Evolutionary conservation across 202 grass and related monocot genomes (phyloP).

Genomic region (Digitaria exilis): DNA sequence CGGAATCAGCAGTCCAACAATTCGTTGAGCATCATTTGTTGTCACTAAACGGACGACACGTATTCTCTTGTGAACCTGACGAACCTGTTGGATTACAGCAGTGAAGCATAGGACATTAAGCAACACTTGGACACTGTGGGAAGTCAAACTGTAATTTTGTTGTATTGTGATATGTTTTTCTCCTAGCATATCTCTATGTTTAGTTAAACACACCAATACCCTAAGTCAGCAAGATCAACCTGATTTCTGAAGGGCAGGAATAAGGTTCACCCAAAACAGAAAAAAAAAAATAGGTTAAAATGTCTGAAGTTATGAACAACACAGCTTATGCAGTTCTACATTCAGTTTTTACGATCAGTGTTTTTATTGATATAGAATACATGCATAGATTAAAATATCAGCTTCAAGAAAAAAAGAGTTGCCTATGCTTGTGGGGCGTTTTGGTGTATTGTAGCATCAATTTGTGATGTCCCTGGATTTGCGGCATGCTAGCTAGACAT

Average conservation of each 20-base stretch:
- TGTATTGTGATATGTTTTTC: not conserved
- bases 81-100: slow-evolving; percentile 52
- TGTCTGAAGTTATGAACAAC: not conserved
- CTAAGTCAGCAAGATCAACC: not conserved
- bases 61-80: slow-evolving; percentile 77
- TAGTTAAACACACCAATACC: not conserved
- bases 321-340: not conserved
- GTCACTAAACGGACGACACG: slow-evolving; percentile 89
- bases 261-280: slow-evolving; percentile 20
- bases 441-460: too few species aligned
- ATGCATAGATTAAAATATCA: not conserved
- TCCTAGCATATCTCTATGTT: not conserved
- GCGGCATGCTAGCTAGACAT: too few species aligned
- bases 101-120: slow-evolving; percentile 37
- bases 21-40: slow-evolving; percentile 62
- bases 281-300: not conserved
- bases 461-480: too few species aligned
- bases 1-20: slow-evolving; percentile 85
- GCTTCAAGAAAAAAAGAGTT: not conserved
- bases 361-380: not conserved
- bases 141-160: slow-evolving; percentile 15
- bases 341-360: not conserved
- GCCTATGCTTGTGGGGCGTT: too few species aligned
- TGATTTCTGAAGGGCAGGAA: not conserved
- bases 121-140: slow-evolving; percentile 6